These are phyloP conservation scores for Trichoderma oligosporum DNA, from an alignment of 2,329 filamentous ascomycete genomes.

Conservation along the genomic window DNA sequence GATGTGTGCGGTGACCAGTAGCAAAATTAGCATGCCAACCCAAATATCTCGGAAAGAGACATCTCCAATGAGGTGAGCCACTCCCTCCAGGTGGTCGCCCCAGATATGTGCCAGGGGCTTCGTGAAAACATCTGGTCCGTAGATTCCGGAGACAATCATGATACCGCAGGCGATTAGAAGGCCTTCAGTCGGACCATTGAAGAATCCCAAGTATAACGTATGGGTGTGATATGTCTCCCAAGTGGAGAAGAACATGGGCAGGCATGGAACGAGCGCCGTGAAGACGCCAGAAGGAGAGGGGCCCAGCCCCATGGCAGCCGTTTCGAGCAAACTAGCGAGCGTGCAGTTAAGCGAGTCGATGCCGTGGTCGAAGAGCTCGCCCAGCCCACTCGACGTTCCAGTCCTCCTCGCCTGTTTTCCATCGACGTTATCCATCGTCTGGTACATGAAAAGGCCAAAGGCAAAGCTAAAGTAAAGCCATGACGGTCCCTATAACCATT, in stretches of 20 bases:
- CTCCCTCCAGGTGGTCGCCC: conserved; percentile 49
- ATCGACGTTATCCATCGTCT: conserved; percentile 98
- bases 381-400: conserved; percentile 88
- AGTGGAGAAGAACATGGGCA: conserved; percentile 99
- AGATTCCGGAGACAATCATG: conserved; percentile 84
- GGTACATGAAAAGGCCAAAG: conserved; percentile 95
- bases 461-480: conserved; percentile 98
- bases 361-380: conserved; percentile 96
- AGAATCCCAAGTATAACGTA: conserved; percentile 89
- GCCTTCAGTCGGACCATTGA: conserved; percentile 97
- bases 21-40: conserved; percentile 66
- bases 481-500: conserved; percentile 60
- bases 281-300: conserved; percentile 81
- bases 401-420: conserved; percentile 95
- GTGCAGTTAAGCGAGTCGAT: conserved; percentile 99
- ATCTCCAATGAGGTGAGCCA: conserved; percentile 60
- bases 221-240: conserved; percentile 99
- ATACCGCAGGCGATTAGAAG: conserved; percentile 81
- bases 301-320: conserved; percentile 88
- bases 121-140: conserved; percentile 83
- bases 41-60: conserved; percentile 83
- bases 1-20: conserved; percentile 69
- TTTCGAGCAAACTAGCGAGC: conserved; percentile 83
- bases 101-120: conserved; percentile 67
- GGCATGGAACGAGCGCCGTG: conserved; percentile 82